These are phyloP conservation scores for Phyllostachys edulis DNA, from an alignment of 176 grass and related monocot genomes.

Conservation along the genomic window DNA sequence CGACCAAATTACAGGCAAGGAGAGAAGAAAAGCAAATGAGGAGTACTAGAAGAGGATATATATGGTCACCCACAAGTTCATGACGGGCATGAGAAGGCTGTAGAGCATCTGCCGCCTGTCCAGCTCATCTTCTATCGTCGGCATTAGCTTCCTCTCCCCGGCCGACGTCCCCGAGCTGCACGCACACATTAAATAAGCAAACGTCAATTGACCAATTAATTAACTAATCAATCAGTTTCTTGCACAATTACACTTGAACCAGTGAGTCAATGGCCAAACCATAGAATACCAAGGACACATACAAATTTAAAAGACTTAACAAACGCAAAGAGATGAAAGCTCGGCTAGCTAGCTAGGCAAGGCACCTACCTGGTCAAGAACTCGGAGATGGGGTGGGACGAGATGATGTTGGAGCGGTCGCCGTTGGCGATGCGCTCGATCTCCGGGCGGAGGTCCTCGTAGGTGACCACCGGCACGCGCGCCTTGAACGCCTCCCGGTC, in stretches of 20 bases:
- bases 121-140: conserved; percentile 81
- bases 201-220: conserved; percentile 12
- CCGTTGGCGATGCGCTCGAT: conserved; percentile 96
- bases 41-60: neutral
- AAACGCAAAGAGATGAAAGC: neutral
- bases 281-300: neutral
- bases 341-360: neutral
- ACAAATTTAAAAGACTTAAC: neutral
- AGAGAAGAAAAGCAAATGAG: neutral
- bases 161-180: conserved; percentile 90
- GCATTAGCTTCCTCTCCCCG: conserved; percentile 99
- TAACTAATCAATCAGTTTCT: conserved; percentile 6
- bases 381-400: conserved; percentile 81
- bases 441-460: conserved; percentile 81
- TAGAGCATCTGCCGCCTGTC: conserved; percentile 75
- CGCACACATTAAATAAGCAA: conserved; percentile 23
- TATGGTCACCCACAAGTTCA: conserved; percentile 63
- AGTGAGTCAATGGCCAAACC: neutral
- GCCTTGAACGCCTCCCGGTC: conserved; percentile 70
- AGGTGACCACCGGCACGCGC: conserved; percentile 67
- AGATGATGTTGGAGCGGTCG: conserved; percentile 81
- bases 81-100: conserved; percentile 95
- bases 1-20: neutral
- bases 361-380: conserved; percentile 77
- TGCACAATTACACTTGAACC: neutral